Evolutionary conservation across 2,329 filamentous ascomycete species (phyloP), one percentile per base, ranked within the genome.

Genomic region (Hysterium pulicare): DNA sequence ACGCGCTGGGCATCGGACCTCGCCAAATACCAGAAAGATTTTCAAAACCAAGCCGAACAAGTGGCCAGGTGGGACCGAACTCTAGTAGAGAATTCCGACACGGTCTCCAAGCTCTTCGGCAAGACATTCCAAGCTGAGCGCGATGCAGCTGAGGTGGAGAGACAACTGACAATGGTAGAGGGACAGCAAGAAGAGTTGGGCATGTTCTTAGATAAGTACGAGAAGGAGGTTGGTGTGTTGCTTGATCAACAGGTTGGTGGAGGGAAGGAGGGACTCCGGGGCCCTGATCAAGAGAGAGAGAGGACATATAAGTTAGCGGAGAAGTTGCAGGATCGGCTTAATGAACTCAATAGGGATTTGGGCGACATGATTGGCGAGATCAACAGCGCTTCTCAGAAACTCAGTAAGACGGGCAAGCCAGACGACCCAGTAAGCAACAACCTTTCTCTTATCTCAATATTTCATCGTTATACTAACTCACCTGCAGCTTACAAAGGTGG

Each of bases 331-430:
- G 88, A 95, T 62, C 83, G 88, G 51, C 75, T 98, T 51, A 90
- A 95, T 44, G 90, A 95, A 56, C 94, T 97, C 82, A 90, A 89
- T 61, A 87, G 89, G 63, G 90, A 95, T 62, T 75, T 98, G 49
- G 83, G 82, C 36, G 91, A 89, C 71, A 97, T 98, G 90, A 95
- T 98, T 56, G 90, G 95, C 63, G 93, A 97, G 69, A 95, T 98
- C 64, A 98, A 98, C 64, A 82, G 84, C 54, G 91, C 94, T 48
- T 93, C 88, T n/a, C 80, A 87, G 41, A 89, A 84, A 19, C 73
- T 98, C 52, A 91, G 83, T 76, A 95, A 94, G 77, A 89, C 86
- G 45, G 85, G 79, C 69, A 94, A 94, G 69, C 81, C 87, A 21
- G 65, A 70, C 49, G 57, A 63, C 45, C 51, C 57, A 30, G 61